Conservation (phyloP, 345 rosid species). For the Fremontodendron californicum region DNA sequence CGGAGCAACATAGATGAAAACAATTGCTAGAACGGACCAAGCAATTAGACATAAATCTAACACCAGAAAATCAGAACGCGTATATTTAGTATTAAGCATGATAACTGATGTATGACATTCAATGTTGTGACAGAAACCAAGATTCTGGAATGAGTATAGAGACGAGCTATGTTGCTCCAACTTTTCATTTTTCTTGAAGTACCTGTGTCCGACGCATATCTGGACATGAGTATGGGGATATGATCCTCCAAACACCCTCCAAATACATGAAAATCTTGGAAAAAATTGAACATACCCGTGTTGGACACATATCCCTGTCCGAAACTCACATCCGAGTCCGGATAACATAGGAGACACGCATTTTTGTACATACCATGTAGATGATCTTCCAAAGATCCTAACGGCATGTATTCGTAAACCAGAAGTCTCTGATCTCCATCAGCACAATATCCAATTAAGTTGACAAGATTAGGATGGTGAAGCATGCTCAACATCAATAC, state of each 20-base stretch:
- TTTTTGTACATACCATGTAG: conserved; percentile 52
- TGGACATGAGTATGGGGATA: too few relatives aligned
- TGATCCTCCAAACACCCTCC: too few relatives aligned
- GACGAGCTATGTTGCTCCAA: too few relatives aligned
- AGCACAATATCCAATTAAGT: conserved; percentile 92
- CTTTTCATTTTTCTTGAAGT: too few relatives aligned
- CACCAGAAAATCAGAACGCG: neutral
- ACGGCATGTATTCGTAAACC: conserved; percentile 93
- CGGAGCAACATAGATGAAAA: too few relatives aligned
- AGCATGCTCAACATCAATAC: conserved; percentile 91
- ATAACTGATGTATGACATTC: neutral
- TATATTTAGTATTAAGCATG: conserved; percentile 7
- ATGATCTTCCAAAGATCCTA: conserved; percentile 93
- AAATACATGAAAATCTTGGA: too few relatives aligned
- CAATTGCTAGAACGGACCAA: neutral
- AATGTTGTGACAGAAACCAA: conserved; percentile 10
- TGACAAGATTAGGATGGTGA: conserved; percentile 87
- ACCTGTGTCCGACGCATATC: too few relatives aligned
- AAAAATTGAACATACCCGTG: too few relatives aligned
- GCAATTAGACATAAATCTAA: conserved; percentile 2
- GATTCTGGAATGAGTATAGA: neutral
- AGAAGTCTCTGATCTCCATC: conserved; percentile 96
- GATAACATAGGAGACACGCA: too few relatives aligned
- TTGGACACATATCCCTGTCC: too few relatives aligned
- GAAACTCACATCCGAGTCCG: too few relatives aligned